Conservation (phyloP, 2,329 filamentous ascomycete genomes). For the Shiraia bambusicola region DNA sequence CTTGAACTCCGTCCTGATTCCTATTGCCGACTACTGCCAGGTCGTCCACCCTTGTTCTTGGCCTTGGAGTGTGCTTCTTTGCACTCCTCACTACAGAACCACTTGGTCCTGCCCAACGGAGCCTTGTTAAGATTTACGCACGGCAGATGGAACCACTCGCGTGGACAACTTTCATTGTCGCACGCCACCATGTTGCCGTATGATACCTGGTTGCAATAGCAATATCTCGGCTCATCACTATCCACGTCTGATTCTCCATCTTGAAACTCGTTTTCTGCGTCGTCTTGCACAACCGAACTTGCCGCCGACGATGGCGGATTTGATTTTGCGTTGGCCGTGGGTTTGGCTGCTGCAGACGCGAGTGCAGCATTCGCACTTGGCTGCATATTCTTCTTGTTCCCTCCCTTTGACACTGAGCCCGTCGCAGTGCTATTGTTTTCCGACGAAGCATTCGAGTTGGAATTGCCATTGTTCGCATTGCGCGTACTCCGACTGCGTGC, state of each 20-base stretch:
- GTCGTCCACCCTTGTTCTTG: slow-evolving; percentile 40
- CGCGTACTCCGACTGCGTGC: slow-evolving; percentile 47
- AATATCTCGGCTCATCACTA: slow-evolving; percentile 60
- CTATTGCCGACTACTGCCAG: slow-evolving; percentile 44
- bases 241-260: slow-evolving; percentile 43
- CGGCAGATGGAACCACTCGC: slow-evolving; percentile 68
- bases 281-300: slow-evolving; percentile 36
- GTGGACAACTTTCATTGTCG: slow-evolving; percentile 64
- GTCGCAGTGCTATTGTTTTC: slow-evolving; percentile 43
- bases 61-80: slow-evolving; percentile 32
- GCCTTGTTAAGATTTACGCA: slow-evolving; percentile 64
- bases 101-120: slow-evolving; percentile 49
- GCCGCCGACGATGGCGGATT: slow-evolving; percentile 36
- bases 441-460: slow-evolving; percentile 41
- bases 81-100: slow-evolving; percentile 46
- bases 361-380: slow-evolving; percentile 20
- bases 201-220: slow-evolving; percentile 65
- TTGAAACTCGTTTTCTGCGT: slow-evolving; percentile 38
- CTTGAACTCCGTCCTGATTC: slow-evolving; percentile 44
- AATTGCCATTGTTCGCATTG: slow-evolving; percentile 41
- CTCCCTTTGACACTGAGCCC: slow-evolving; percentile 38
- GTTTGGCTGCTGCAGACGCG: slow-evolving; percentile 34
- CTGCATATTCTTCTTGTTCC: slow-evolving; percentile 38
- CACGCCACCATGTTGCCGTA: slow-evolving; percentile 70
- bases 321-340: slow-evolving; percentile 25